Evolutionary conservation across 1,139 yeast genomes (phyloP).

Genomic region (Ogataea hybrid): DNA sequence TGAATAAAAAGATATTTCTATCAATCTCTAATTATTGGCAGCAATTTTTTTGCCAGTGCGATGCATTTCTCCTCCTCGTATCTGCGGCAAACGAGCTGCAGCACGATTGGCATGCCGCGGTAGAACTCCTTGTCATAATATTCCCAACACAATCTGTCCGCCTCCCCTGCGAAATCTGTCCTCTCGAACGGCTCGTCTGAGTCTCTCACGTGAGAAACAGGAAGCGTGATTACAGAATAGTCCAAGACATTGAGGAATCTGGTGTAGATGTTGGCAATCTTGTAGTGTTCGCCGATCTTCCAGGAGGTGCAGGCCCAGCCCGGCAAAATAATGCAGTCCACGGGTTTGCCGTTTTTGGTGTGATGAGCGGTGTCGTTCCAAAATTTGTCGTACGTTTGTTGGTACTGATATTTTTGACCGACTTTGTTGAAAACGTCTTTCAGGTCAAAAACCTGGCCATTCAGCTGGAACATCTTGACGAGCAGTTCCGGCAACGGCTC

Average conservation of each 20-base stretch:
- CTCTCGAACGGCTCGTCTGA: constrained; percentile 35
- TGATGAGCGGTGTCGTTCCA: constrained; percentile 32
- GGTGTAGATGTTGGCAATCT: constrained; percentile 37
- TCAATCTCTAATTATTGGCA: constrained; percentile 1
- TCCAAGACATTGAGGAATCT: constrained; percentile 51
- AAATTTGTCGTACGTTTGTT: constrained; percentile 33
- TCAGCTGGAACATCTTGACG: constrained; percentile 12
- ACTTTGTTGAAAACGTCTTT: constrained; percentile 35
- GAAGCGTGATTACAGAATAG: constrained; percentile 50
- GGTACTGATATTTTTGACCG: constrained; percentile 32
- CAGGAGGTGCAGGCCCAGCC: constrained; percentile 33
- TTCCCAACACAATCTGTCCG: constrained; percentile 31
- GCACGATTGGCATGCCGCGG: constrained; percentile 46
- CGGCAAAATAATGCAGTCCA: constrained; percentile 41
- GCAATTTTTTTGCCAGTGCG: constrained; percentile 15
- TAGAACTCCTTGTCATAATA: constrained; percentile 40
- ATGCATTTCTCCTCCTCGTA: constrained; percentile 43
- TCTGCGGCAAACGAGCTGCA: constrained; percentile 45
- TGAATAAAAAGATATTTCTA: neutral
- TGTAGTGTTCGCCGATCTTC: constrained; percentile 28
- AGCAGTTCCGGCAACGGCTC: constrained; percentile 38
- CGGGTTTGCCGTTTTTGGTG: constrained; percentile 33
- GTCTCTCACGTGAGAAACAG: constrained; percentile 46
- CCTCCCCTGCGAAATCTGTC: constrained; percentile 28
- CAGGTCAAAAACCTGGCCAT: neutral